These are phyloP conservation scores for Collybia nuda DNA, from an alignment of 768 basidiomycete genomes.

Conservation along the genomic window DNA sequence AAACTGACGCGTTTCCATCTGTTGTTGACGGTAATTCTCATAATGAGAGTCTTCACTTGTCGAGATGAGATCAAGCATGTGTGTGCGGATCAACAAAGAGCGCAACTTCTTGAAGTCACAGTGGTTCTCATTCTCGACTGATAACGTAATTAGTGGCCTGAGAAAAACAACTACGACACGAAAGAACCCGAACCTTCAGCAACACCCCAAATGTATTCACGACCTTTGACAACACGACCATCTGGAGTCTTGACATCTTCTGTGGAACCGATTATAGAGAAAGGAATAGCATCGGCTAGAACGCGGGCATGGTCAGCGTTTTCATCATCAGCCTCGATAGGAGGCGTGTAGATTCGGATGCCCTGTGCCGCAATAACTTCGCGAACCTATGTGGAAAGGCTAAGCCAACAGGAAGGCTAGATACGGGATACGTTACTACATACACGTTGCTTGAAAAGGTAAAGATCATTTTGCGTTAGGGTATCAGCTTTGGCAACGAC, in stretches of 20 bases:
- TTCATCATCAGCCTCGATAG: constrained; percentile 85
- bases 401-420: constrained; percentile 4
- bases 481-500: constrained; percentile 98
- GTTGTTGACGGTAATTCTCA: constrained; percentile 95
- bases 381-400: constrained; percentile 57
- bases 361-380: constrained; percentile 89
- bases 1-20: constrained; percentile 99
- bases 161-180: not conserved
- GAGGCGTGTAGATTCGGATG: constrained; percentile 94
- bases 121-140: constrained; percentile 98
- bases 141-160: not conserved
- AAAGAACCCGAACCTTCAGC: constrained; percentile 72
- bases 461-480: constrained; percentile 89
- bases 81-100: constrained; percentile 91
- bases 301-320: constrained; percentile 86
- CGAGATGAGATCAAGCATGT: constrained; percentile 97
- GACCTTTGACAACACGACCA: constrained; percentile 92
- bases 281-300: constrained; percentile 91
- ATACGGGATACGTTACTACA: constrained; percentile 24
- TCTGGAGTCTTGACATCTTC: constrained; percentile 91
- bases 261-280: constrained; percentile 97
- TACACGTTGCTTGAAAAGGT: constrained; percentile 91
- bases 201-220: constrained; percentile 99
- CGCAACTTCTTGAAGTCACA: constrained; percentile 99
- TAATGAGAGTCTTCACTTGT: constrained; percentile 96